These are phyloP conservation scores for Leccinum barrowsii DNA, from an alignment of 768 basidiomycete genomes.

Conservation along the genomic window DNA sequence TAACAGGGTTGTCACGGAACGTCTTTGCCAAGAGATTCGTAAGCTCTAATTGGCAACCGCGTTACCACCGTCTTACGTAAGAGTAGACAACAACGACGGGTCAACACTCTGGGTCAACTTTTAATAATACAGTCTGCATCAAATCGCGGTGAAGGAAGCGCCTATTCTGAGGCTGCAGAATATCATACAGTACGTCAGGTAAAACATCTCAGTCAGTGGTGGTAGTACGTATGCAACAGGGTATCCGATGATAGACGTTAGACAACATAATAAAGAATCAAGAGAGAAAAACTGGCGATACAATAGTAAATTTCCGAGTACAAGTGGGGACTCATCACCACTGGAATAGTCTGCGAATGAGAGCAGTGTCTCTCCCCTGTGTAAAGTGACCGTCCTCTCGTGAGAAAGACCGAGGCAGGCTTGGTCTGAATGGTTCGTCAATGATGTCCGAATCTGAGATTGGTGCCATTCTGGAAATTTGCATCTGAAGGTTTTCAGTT, in stretches of 20 bases:
- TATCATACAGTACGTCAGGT: conserved; percentile 28
- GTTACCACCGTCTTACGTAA: neutral
- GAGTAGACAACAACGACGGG: neutral
- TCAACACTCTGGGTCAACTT: too few species aligned
- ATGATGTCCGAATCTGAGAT: conserved; percentile 41
- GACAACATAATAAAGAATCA: conserved; percentile 27
- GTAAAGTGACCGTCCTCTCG: conserved; percentile 30
- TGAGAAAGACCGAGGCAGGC: conserved; percentile 29
- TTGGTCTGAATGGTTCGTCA: conserved; percentile 39
- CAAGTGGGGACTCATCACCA: conserved; percentile 29
- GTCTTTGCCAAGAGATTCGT: neutral
- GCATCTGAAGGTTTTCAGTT: conserved; percentile 45
- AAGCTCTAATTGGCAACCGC: neutral
- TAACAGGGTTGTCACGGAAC: neutral
- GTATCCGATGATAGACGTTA: conserved; percentile 31
- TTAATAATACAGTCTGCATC: neutral
- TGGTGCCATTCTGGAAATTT: conserved; percentile 58
- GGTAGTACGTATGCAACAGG: conserved; percentile 36
- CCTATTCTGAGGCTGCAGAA: conserved; percentile 6
- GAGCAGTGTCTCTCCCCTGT: conserved; percentile 40
- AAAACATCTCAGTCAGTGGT: conserved; percentile 27
- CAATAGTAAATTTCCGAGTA: conserved; percentile 23
- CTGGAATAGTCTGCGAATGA: conserved; percentile 51
- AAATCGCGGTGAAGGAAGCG: neutral
- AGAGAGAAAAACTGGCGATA: conserved; percentile 27